Base-by-base conservation (phyloP, 331 rosid species). In the Acacia concinna region DNA sequence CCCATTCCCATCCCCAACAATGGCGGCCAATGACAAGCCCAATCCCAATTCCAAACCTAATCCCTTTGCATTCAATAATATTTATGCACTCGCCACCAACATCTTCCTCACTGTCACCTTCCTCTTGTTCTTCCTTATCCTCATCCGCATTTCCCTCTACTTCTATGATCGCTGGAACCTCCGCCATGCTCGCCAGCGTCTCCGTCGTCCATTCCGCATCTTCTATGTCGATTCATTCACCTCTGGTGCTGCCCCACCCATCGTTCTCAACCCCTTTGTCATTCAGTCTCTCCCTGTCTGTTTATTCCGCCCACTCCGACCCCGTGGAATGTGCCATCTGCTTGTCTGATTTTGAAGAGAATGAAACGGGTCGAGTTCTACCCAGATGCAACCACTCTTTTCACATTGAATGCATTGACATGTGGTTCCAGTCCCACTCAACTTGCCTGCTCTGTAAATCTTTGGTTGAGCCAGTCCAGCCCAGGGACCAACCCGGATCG, bases 361-460 rank as follows among this genome's bases (percentile, higher is more conserved):
- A 77, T 11, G 97, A 94, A 67, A 71, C 73, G 85, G 97, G 97
- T 69, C 95, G 98, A 52, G 46, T 84, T 2, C 67, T 94, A 0
- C 97, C 97, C 27, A 86, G 77, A 71, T 94, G 98, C 21, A 78
- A 78, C 12, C 98, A 94, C 77, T 82, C 83, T 34, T 94, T 94
- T 59, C 98, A 94, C 46, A 86, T 79, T 0, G 90, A 80, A 2
- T 94, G 98, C 57, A 94, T 94, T 20, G 98, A 94, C 52, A 89
- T 89, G 96, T 92, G 98, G 98, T 88, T 94, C 64, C 91, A 81
- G 1, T 89, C 97, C 1, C 97, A 94, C 69, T 77, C 93, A 52
- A 92, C 97, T 0, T 94, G 98, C 18, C 98, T 97, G 0, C 86
- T 94, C 1, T 94, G 98, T 31, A 83, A 97, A 73, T 77, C 86